Conservation (phyloP, 1,139 yeast genomes). For the Diutina sp. region DNA sequence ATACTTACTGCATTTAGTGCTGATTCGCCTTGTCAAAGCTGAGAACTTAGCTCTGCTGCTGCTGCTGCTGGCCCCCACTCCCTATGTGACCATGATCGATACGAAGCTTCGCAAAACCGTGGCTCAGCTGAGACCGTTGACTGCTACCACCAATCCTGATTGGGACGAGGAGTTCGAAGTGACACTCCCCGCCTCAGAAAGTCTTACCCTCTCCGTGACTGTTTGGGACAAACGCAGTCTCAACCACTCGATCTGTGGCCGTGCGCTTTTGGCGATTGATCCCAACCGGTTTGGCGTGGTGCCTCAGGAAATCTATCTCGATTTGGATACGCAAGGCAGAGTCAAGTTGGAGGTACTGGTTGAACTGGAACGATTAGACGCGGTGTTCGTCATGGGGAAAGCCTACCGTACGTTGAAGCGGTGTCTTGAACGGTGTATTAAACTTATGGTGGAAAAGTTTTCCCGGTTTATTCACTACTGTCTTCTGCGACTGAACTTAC, state of each 20-base stretch:
- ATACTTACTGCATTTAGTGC: constrained; percentile 43
- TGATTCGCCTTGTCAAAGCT: constrained; percentile 55
- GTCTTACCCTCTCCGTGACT: constrained; percentile 38
- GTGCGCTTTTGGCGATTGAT: constrained; percentile 50
- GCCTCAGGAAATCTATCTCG: constrained; percentile 47
- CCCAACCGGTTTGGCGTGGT: constrained; percentile 60
- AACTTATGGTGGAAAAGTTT: constrained; percentile 54
- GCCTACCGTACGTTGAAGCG: constrained; percentile 55
- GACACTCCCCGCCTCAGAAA: constrained; percentile 25
- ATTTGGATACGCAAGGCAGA: constrained; percentile 59
- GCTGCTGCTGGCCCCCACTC: constrained; percentile 42
- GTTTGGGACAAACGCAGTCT: constrained; percentile 59
- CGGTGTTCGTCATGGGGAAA: constrained; percentile 67
- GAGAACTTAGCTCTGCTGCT: constrained; percentile 46
- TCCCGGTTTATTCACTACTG: constrained; percentile 28
- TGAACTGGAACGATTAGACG: constrained; percentile 69
- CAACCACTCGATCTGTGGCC: constrained; percentile 58
- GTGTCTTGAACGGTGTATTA: constrained; percentile 50
- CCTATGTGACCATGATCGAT: constrained; percentile 61
- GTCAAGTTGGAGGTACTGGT: constrained; percentile 53
- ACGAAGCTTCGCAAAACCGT: constrained; percentile 42
- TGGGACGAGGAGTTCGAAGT: constrained; percentile 89
- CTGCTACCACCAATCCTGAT: constrained; percentile 46
- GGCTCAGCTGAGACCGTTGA: constrained; percentile 58
- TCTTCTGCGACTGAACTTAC: constrained; percentile 34